Conservation (phyloP, 306 rosid species). For the Canavalia gladiata region DNA sequence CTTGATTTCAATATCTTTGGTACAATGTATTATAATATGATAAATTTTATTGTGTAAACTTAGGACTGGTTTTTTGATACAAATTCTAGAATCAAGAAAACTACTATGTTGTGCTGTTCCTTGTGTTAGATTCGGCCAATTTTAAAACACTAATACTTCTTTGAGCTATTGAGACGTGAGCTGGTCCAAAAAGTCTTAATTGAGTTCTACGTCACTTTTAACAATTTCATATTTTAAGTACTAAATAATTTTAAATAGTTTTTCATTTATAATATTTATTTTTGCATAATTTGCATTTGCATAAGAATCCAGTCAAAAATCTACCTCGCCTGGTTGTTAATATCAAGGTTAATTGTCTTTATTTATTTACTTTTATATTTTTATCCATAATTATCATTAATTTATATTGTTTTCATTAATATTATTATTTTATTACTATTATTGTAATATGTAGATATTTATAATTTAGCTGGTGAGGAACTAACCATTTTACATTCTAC, state of each 20-base stretch:
- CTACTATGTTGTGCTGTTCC: too few species aligned
- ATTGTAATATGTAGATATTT: too few species aligned
- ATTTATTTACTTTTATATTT: background rate
- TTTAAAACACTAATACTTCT: background rate
- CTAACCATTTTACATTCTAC: conserved; percentile 6
- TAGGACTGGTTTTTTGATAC: too few species aligned
- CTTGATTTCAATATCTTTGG: background rate
- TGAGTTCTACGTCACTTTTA: background rate
- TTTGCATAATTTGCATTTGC: background rate
- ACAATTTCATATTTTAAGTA: background rate
- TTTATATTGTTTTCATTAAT: too few species aligned
- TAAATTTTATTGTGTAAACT: too few species aligned
- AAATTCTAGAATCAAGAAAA: too few species aligned
- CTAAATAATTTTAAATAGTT: background rate
- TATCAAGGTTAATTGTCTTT: background rate
- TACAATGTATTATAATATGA: too few species aligned
- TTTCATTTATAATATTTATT: background rate
- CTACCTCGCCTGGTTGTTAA: background rate
- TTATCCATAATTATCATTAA: too few species aligned
- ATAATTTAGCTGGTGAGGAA: background rate
- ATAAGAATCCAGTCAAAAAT: background rate
- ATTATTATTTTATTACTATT: too few species aligned
- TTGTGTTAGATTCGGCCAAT: background rate
- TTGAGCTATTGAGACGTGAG: too few species aligned
- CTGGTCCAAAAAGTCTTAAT: background rate